A percentile compares a stretch with the other conserved stretches of the same genome.
Conservation (phyloP, 345 rosid genomes). For the Brassica rapa region DNA sequence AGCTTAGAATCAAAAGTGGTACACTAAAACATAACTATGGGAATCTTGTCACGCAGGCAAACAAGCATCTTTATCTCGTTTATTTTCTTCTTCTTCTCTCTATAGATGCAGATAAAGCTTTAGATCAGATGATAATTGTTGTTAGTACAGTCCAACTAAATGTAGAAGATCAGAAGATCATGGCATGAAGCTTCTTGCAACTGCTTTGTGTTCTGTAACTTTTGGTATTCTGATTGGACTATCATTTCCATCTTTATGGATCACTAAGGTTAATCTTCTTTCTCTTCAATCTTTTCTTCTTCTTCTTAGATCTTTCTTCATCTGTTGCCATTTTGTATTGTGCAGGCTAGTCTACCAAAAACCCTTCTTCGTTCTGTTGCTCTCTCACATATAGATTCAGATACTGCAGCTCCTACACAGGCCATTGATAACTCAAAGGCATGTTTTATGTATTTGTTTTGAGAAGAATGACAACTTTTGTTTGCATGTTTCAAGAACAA, state of each 20-base stretch:
- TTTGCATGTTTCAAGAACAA: conserved; percentile 18
- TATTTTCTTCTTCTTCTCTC: not conserved
- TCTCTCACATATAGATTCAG: conserved; percentile 41
- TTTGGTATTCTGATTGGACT: conserved; percentile 78
- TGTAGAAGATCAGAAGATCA: conserved; percentile 62
- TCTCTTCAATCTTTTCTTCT: conserved; percentile 5
- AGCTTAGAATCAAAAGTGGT: conserved; percentile 26
- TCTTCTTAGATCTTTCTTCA: not conserved
- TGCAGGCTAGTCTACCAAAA: conserved; percentile 60
- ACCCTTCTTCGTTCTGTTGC: conserved; percentile 51
- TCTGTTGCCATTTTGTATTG: conserved; percentile 14
- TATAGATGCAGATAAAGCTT: not conserved
- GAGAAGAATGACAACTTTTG: not conserved
- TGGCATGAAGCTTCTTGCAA: conserved; percentile 60
- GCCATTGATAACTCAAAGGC: conserved; percentile 53
- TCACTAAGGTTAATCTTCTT: conserved; percentile 56
- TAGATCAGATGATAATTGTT: conserved; percentile 38
- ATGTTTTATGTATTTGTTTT: conserved; percentile 12
- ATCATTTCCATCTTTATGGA: conserved; percentile 65
- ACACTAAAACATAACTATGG: conserved; percentile 20
- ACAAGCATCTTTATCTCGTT: not conserved
- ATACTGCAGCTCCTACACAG: conserved; percentile 23
- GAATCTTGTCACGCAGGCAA: conserved; percentile 42
- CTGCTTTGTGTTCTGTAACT: conserved; percentile 59
- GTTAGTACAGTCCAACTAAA: conserved; percentile 35